Conservation (phyloP, 768 basidiomycete genomes). For the Mrakia frigida region DNA sequence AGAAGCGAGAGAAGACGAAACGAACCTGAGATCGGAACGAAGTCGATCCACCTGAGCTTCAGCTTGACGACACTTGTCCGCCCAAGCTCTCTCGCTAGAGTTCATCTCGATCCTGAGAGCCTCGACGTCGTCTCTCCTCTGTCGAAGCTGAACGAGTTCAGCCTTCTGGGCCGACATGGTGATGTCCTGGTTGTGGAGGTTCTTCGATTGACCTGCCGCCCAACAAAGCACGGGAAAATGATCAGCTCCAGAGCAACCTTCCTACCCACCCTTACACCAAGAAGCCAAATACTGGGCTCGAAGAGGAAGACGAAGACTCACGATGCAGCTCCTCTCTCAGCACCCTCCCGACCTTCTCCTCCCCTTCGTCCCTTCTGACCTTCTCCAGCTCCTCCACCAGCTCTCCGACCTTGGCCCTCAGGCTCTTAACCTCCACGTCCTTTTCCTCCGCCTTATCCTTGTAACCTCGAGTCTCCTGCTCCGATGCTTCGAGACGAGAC, state of each 20-base stretch:
- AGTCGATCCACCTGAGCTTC: slow-evolving; percentile 15
- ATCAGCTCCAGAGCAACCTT: not conserved
- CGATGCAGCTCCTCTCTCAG: slow-evolving; percentile 30
- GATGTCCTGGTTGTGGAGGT: slow-evolving; percentile 18
- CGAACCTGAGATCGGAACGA: slow-evolving; percentile 17
- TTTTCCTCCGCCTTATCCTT: slow-evolving; percentile 6
- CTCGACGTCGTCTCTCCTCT: slow-evolving; percentile 29
- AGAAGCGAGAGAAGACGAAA: not conserved
- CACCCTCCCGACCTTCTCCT: slow-evolving; percentile 19
- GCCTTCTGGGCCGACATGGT: slow-evolving; percentile 16
- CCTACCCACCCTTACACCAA: not conserved
- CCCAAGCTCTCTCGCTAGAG: slow-evolving; percentile 16
- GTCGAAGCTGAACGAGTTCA: slow-evolving; percentile 23
- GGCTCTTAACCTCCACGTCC: not conserved
- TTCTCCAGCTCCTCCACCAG: slow-evolving; percentile 25
- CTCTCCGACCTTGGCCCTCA: slow-evolving; percentile 24
- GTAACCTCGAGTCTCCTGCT: slow-evolving; percentile 6
- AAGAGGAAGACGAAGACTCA: not conserved
- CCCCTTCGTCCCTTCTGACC: slow-evolving; percentile 21
- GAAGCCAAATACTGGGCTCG: not conserved
- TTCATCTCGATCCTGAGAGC: slow-evolving; percentile 10
- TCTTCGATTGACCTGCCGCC: slow-evolving; percentile 22
- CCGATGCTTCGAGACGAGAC: not conserved
- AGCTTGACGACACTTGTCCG: slow-evolving; percentile 14
- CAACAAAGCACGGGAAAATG: not conserved